Evolutionary conservation across 2,329 filamentous ascomycete genomes (phyloP), one percentile per base, ranked within the genome.

Genomic region (Penicillium olsonii): DNA sequence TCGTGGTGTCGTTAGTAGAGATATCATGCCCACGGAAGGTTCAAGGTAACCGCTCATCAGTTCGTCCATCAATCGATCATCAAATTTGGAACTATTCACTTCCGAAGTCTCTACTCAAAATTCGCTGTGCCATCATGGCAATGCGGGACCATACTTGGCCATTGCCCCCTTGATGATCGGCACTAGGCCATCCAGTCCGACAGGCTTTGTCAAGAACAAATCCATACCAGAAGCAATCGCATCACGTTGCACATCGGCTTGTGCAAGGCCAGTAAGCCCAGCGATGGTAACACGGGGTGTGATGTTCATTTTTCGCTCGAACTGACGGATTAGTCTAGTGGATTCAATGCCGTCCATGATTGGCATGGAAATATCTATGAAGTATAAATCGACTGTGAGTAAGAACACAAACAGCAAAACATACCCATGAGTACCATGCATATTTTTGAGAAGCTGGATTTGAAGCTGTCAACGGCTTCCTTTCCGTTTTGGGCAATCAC

Each of bases 321-420:
- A 61, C 5, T 52, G 45, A 6, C 67, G 59, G 31, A 69, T 68
- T 26, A 56, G 50, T 24, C 57, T 57, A 7, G 63, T 65, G 1
- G 66, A 54, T 24, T 61, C 62, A 2, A 69, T 48, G 14, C 67
- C 67, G 40, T 69, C 60, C 67, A 69, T 69, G n/a, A 69, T 59
- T 3, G 67, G 67, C 67, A 69, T 69, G 8, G 63, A 66, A 19
- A 69, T 65, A 45, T 69, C 66, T 67, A 48, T n/a, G n/a, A n/a
- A n/a, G n/a, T n/a, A n/a, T n/a, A n/a, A n/a, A n/a, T n/a, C n/a
- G n/a, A n/a, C n/a, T n/a, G n/a, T n/a, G n/a, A n/a, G n/a, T n/a
- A n/a, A n/a, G n/a, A n/a, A n/a, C n/a, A n/a, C n/a, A n/a, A n/a
- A n/a, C n/a, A 31, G 11, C 1, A 17, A 1, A n/a, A 19, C 48